A percentile compares a stretch with the other conserved stretches of the same genome.
Conservation (phyloP, 805 yeast species). For the Pichia californica region DNA sequence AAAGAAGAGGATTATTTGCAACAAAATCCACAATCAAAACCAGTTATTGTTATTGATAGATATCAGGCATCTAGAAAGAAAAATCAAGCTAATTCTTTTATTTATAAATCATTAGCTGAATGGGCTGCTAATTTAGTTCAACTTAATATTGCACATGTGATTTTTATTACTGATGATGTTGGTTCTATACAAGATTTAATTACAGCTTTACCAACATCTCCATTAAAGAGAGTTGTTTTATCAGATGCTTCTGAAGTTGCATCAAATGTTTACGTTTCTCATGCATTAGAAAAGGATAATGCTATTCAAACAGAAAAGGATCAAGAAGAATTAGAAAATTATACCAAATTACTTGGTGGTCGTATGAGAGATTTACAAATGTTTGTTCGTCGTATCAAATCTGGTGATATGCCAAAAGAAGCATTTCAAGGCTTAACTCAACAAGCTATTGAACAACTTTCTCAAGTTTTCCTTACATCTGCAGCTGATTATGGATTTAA, state of each 20-base stretch:
- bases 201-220: constrained; percentile 77
- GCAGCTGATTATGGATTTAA: constrained; percentile 42
- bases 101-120: constrained; percentile 70
- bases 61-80: constrained; percentile 51
- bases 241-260: constrained; percentile 75
- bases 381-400: constrained; percentile 76
- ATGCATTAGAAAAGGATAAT: constrained; percentile 34
- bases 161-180: constrained; percentile 80
- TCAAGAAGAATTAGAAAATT: constrained; percentile 39
- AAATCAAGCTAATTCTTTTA: constrained; percentile 51
- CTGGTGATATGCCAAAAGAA: constrained; percentile 76
- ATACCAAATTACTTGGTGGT: constrained; percentile 81
- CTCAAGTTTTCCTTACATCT: constrained; percentile 61
- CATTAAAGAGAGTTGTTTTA: constrained; percentile 65
- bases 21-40: constrained; percentile 78
- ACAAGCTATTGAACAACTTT: constrained; percentile 82
- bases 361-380: constrained; percentile 91
- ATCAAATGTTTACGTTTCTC: constrained; percentile 62
- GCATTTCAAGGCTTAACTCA: constrained; percentile 75
- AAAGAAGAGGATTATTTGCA: constrained; percentile 80
- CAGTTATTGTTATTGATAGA: constrained; percentile 78
- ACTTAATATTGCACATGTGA: constrained; percentile 81
- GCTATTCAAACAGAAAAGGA: constrained; percentile 21
- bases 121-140: constrained; percentile 81
- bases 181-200: constrained; percentile 65